Evolutionary conservation across 805 yeast genomes (phyloP).

Genomic region (Yarrowia deformans): DNA sequence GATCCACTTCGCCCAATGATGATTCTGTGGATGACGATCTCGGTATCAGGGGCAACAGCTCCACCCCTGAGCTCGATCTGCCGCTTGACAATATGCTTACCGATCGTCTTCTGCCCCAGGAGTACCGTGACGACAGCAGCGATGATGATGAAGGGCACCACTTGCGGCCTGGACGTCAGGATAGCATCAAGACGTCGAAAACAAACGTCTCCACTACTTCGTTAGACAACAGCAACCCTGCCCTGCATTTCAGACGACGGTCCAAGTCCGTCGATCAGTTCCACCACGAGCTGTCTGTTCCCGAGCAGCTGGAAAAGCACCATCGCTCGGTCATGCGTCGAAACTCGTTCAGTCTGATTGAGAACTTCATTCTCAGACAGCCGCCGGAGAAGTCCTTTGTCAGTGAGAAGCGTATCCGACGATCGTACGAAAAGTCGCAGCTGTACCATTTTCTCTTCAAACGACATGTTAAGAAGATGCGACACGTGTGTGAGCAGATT

Average conservation of each 20-base stretch:
- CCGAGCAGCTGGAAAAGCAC: constrained; percentile 31
- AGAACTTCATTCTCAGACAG: constrained; percentile 26
- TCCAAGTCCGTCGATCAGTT: constrained; percentile 38
- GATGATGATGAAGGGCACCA: constrained; percentile 10
- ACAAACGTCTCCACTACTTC: not conserved
- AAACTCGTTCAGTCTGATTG: constrained; percentile 33
- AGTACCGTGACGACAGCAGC: constrained; percentile 19
- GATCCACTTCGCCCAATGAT: constrained; percentile 20
- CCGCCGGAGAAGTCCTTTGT: constrained; percentile 37
- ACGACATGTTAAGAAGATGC: constrained; percentile 13
- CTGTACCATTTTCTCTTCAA: constrained; percentile 38
- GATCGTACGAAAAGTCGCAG: constrained; percentile 40
- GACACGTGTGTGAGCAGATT: constrained; percentile 23
- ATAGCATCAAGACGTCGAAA: constrained; percentile 13
- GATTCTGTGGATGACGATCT: constrained; percentile 2
- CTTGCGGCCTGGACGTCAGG: constrained; percentile 18
- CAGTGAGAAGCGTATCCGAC: constrained; percentile 26
- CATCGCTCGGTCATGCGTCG: constrained; percentile 24
- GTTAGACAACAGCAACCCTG: constrained; percentile 15
- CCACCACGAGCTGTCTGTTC: constrained; percentile 36
- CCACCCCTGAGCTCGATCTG: constrained; percentile 17
- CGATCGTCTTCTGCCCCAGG: constrained; percentile 20
- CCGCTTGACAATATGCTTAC: constrained; percentile 24
- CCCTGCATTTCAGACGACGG: constrained; percentile 19
- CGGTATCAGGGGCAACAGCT: not conserved